Conservation (phyloP, 208 protist genomes). For the Trypanosoma avium region DNA sequence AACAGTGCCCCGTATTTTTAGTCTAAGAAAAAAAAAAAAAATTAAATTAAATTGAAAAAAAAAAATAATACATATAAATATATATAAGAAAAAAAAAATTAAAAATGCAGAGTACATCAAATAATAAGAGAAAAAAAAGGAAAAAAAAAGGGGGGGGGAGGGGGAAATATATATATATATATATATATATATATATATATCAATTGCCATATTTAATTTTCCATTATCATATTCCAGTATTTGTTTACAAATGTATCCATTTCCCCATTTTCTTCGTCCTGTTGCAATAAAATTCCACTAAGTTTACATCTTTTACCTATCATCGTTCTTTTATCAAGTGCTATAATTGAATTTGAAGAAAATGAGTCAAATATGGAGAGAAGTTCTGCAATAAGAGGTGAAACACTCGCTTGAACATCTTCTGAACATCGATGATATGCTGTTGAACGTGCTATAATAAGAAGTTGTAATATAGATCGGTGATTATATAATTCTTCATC, state of each 20-base stretch:
- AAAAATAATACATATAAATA: background rate
- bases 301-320: slow-evolving; percentile 8
- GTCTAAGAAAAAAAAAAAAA: background rate
- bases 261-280: background rate
- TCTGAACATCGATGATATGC: slow-evolving; percentile 28
- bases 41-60: slow-evolving; percentile 1
- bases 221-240: slow-evolving; percentile 17
- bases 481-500: slow-evolving; percentile 19
- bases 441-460: slow-evolving; percentile 23
- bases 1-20: background rate
- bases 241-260: slow-evolving; percentile 18
- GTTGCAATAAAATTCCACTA: slow-evolving; percentile 17
- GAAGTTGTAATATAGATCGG: slow-evolving; percentile 9
- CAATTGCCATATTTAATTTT: background rate
- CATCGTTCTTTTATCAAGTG: slow-evolving; percentile 17
- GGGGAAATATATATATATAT: too few relatives aligned
- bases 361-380: slow-evolving; percentile 30
- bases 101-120: background rate
- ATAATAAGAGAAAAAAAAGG: background rate
- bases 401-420: slow-evolving; percentile 27
- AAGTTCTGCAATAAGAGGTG: slow-evolving; percentile 31
- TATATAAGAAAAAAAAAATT: background rate
- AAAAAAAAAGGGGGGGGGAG: too few relatives aligned
- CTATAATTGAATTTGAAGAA: background rate
- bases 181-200: too few relatives aligned